These are phyloP conservation scores for Alternaria sp. DNA, from an alignment of 2,329 filamentous ascomycete genomes.

Conservation along the genomic window DNA sequence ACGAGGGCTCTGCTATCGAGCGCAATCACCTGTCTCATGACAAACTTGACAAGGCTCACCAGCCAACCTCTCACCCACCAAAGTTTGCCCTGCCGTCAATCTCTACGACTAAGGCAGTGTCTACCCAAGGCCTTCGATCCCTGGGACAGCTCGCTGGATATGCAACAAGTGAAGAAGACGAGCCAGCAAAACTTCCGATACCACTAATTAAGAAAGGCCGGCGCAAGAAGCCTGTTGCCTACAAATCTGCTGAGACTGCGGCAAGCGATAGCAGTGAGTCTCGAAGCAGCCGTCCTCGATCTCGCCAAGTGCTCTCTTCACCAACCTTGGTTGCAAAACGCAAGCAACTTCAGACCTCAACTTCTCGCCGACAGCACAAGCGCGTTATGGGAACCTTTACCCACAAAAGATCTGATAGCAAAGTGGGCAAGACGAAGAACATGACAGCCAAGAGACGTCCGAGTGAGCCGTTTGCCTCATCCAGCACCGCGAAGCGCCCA, in stretches of 20 bases:
- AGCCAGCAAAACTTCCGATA: neutral
- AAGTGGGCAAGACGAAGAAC: no score
- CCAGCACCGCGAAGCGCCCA: conserved; percentile 5
- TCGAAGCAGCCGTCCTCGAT: neutral
- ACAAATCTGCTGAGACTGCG: neutral
- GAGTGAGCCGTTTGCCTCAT: neutral
- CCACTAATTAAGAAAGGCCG: neutral
- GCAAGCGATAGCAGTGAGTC: neutral
- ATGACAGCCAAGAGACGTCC: neutral
- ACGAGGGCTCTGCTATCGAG: neutral
- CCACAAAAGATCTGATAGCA: neutral
- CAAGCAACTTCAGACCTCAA: neutral
- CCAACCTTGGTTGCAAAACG: neutral
- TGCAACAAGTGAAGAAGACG: neutral
- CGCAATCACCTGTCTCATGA: neutral
- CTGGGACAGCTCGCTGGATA: neutral
- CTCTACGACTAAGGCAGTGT: neutral
- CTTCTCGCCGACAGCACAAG: neutral
- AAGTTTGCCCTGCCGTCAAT: neutral
- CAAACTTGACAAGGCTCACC: neutral
- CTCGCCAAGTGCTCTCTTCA: neutral
- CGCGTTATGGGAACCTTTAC: neutral
- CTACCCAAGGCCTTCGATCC: neutral
- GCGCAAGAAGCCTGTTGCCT: neutral
- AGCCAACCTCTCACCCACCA: neutral